Base-by-base conservation (phyloP, 495 filamentous ascomycete species). In the Lepidopterella palustris region DNA sequence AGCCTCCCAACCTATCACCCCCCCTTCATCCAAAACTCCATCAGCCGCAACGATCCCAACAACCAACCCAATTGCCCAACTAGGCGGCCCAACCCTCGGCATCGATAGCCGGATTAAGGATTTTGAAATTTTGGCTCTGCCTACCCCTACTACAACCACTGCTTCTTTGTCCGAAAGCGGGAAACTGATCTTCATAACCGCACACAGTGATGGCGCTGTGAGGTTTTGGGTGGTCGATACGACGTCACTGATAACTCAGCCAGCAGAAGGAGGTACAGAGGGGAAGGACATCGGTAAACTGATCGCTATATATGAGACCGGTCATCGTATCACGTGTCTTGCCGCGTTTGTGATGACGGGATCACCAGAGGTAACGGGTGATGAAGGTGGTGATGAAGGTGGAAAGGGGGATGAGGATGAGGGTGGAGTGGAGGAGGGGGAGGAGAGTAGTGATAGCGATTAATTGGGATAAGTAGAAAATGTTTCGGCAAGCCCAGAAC, bases 271-370 rank as follows among this genome's bases (percentile, higher is more conserved):
- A 53, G 29, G 58, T 52, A 42, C 64, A 70, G 53, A 54, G 69
- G 24, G 55, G 79, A 42, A 70, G 63, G 55, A 69, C 55, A 55
- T 60, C 47, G 92, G 91, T 29, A 79, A 75, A 59, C 72, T 96
- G 35, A 67, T 96, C 45, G 90, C 83, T 11, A 85, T 83, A 54
- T 92, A 91, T 62, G 86, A 89, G 70, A 97, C 92, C 6, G 84
- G 85, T 29, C 87, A 91, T 70, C 80, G 93, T 49, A 91, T 98
- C 59, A 98, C 92, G 10, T 98, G 93, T 71, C 57, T 98, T 62
- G 83, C 78, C 58, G 85, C 87, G 45, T 97, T 96, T 71, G 76
- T 88, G 58, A 95, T 97, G 92, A 78, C 81, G 47, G 74, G 76
- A 20, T 73, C 76, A 8, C 74, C 79, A 45, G 78, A 78, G 15